Evolutionary conservation across 495 filamentous ascomycete species (phyloP).

Genomic region (Patellaria atrata): DNA sequence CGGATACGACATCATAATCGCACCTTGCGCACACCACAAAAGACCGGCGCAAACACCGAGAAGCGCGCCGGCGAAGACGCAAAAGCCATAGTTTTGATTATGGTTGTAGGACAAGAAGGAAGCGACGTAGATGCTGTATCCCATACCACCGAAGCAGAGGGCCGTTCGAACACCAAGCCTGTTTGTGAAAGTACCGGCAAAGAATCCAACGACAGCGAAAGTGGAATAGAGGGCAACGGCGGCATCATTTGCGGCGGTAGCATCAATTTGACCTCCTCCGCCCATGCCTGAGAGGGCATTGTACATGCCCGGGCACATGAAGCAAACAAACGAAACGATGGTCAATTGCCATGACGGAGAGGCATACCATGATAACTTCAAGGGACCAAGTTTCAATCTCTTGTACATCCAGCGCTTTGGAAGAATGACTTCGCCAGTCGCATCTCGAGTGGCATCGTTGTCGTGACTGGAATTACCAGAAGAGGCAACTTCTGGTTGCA

Average conservation of each 20-base stretch:
- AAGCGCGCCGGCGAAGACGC: slow-evolving; percentile 43
- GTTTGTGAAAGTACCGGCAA: slow-evolving; percentile 45
- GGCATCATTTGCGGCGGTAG: slow-evolving; percentile 30
- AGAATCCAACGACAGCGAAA: slow-evolving; percentile 40
- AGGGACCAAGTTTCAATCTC: slow-evolving; percentile 39
- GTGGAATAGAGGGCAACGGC: slow-evolving; percentile 30
- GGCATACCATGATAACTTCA: slow-evolving; percentile 53
- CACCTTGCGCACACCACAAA: slow-evolving; percentile 84
- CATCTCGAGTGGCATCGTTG: too few species aligned
- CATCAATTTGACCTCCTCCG: slow-evolving; percentile 36
- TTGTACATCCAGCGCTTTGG: slow-evolving; percentile 52
- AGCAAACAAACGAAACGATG: slow-evolving; percentile 72
- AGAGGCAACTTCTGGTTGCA: too few species aligned
- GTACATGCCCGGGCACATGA: slow-evolving; percentile 66
- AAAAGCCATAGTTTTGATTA: slow-evolving; percentile 43
- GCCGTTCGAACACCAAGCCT: slow-evolving; percentile 59
- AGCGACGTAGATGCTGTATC: slow-evolving; percentile 73
- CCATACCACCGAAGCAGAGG: slow-evolving; percentile 66
- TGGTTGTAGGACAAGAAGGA: slow-evolving; percentile 74
- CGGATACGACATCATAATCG: slow-evolving; percentile 93
- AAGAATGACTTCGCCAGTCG: slow-evolving; percentile 11
- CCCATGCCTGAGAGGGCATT: slow-evolving; percentile 37
- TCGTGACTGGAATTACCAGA: too few species aligned
- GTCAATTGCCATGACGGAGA: slow-evolving; percentile 60
- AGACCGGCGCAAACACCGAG: slow-evolving; percentile 68